Evolutionary conservation across 345 rosid genomes (phyloP).

Genomic region (Lagerstroemia speciosa): DNA sequence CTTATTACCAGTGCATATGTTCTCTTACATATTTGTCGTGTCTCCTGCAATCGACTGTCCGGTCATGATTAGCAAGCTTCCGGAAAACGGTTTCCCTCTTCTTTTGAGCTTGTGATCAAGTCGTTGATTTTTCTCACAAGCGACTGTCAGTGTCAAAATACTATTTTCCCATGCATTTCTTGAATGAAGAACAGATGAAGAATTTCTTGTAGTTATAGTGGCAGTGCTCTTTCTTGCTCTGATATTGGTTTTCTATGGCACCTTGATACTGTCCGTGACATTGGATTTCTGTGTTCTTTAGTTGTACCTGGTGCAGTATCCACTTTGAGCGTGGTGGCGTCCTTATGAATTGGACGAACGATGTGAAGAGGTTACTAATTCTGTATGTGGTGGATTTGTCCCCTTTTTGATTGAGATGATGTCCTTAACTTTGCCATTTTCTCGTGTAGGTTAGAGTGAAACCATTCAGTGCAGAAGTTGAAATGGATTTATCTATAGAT

Average conservation of each 20-base stretch:
- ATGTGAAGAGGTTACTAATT: constrained; percentile 54
- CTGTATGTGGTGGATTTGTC: not conserved
- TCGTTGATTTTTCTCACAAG: too few relatives aligned
- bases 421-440: not conserved
- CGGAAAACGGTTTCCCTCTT: too few relatives aligned
- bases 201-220: too few relatives aligned
- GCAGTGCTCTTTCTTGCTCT: not conserved
- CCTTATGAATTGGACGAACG: constrained; percentile 80
- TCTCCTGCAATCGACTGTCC: too few relatives aligned
- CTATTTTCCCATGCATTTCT: too few relatives aligned
- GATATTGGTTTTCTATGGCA: not conserved
- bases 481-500: constrained; percentile 66
- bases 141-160: too few relatives aligned
- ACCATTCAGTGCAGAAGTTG: constrained; percentile 41
- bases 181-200: too few relatives aligned
- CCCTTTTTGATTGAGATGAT: not conserved
- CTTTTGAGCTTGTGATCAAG: too few relatives aligned
- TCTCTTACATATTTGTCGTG: not conserved
- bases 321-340: constrained; percentile 76
- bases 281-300: constrained; percentile 14
- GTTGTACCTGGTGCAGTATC: constrained; percentile 84
- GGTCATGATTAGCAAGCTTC: too few relatives aligned
- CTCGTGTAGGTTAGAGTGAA: constrained; percentile 74
- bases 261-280: not conserved
- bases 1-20: not conserved